A percentile compares a stretch with the other conserved stretches of the same genome.
Conservation (phyloP, 148 eudicot genomes). For the Polygonum maritimum region DNA sequence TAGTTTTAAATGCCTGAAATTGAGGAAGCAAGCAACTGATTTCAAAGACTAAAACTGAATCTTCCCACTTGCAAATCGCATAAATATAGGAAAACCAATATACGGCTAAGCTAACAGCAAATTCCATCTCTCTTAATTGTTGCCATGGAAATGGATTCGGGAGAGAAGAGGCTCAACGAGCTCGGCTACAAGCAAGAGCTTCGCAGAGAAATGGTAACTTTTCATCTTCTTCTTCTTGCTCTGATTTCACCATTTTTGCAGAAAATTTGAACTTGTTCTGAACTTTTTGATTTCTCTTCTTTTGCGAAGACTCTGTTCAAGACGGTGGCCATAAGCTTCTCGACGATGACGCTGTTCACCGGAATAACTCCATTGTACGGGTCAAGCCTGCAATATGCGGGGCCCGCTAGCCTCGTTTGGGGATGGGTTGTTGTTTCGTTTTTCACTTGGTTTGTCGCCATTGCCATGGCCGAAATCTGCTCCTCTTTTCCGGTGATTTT, state of each 20-base stretch:
- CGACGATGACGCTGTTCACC: conserved; percentile 52
- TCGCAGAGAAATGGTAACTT: conserved; percentile 46
- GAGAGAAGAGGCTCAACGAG: conserved; percentile 54
- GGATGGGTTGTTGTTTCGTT: conserved; percentile 59
- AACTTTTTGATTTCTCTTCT: neutral
- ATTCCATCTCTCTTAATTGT: neutral
- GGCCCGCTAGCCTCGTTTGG: conserved; percentile 60
- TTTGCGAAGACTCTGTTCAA: conserved; percentile 36
- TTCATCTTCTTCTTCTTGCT: neutral
- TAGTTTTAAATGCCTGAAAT: neutral
- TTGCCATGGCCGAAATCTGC: conserved; percentile 69
- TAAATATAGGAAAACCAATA: neutral
- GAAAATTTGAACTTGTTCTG: neutral
- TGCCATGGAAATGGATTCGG: conserved; percentile 37
- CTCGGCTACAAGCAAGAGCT: conserved; percentile 64
- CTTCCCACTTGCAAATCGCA: too few species aligned
- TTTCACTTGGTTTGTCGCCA: conserved; percentile 49
- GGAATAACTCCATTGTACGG: conserved; percentile 61
- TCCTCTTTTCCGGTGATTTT: conserved; percentile 50
- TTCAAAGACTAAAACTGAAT: neutral
- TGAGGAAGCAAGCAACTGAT: neutral
- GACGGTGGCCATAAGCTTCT: conserved; percentile 55
- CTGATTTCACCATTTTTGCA: neutral
- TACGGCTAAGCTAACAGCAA: neutral
- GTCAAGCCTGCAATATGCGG: conserved; percentile 48